Base-by-base conservation (phyloP, 805 yeast genomes). In the Ogataea methanolica region DNA sequence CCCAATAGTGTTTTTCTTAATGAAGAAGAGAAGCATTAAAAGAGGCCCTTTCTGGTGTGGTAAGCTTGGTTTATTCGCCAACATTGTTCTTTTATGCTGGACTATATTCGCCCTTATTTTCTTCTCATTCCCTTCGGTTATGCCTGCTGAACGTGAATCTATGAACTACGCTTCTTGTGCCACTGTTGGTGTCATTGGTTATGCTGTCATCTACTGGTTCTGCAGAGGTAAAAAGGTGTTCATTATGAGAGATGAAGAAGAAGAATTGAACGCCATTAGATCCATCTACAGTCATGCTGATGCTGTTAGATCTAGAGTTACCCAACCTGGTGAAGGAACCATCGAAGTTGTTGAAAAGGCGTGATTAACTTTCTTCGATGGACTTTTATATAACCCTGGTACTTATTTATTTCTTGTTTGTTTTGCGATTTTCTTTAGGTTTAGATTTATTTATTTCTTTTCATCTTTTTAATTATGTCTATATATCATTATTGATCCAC, bases 41-140 rank as follows among this genome's bases (percentile, higher is more conserved):
- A 82, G 73, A 59, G 89, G 89, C 38, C 88, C 85, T 35, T 82
- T 80, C 64, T 82, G 88, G 85, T 57, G 76, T 45, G 85, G 86
- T 5, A 68, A 70, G 45, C 42, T 78, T 46, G 88, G 88, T 2
- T 55, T 67, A 1, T 51, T 78, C 42, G 65, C 76, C 43, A 82
- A 83, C 58, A 56, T 72, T 22, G 75, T 83, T 2, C 67, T 78
- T 15, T 48, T 83, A 4, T 54, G 62, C 4, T 84, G 88, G 86
- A 72, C 87, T 0, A 42, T 74, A 0, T 84, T 85, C 57, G 75
- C 83, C 6, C 50, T 78, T 5, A 74, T 82, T 2, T 79, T 84
- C 64, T 83, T 77, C 69, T 79, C 81, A 40, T 78, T 84, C 70
- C 90, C 91, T 31, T 66, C 79, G 23, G 68, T 68, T 11, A 71